Evolutionary conservation across 1,139 yeast species (phyloP).

Genomic region (Meyerozyma carpophila): DNA sequence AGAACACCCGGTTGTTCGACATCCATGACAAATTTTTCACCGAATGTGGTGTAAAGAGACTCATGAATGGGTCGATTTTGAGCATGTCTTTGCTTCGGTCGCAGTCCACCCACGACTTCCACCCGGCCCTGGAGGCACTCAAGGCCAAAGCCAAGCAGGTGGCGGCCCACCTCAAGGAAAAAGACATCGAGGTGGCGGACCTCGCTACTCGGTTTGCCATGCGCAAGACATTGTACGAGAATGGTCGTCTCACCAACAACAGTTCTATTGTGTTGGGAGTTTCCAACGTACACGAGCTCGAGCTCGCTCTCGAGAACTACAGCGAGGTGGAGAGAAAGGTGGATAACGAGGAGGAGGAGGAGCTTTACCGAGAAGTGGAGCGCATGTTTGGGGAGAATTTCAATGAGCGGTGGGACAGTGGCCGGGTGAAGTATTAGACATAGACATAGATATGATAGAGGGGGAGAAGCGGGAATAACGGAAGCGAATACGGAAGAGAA

Average conservation of each 20-base stretch:
- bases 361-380: constrained; percentile 40
- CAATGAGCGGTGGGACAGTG: constrained; percentile 72
- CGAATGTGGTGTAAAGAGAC: constrained; percentile 50
- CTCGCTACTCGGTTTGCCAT: constrained; percentile 75
- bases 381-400: constrained; percentile 49
- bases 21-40: constrained; percentile 44
- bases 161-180: constrained; percentile 38
- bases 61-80: constrained; percentile 79
- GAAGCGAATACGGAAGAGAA: too few relatives aligned
- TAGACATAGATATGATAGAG: too few relatives aligned
- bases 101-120: constrained; percentile 65
- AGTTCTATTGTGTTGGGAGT: constrained; percentile 75
- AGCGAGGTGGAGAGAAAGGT: constrained; percentile 38
- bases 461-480: too few relatives aligned
- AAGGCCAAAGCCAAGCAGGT: constrained; percentile 49
- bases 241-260: constrained; percentile 22
- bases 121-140: constrained; percentile 69
- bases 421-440: constrained; percentile 15
- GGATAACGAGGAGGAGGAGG: constrained; percentile 35
- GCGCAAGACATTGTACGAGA: constrained; percentile 25
- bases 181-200: constrained; percentile 64
- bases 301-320: constrained; percentile 56
- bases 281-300: constrained; percentile 55
- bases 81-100: constrained; percentile 82
- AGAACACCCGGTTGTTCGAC: constrained; percentile 55